Evolutionary conservation across 140 eudicot species (phyloP), one percentile per base, ranked within the genome.

Genomic region (Bidens hawaiensis): DNA sequence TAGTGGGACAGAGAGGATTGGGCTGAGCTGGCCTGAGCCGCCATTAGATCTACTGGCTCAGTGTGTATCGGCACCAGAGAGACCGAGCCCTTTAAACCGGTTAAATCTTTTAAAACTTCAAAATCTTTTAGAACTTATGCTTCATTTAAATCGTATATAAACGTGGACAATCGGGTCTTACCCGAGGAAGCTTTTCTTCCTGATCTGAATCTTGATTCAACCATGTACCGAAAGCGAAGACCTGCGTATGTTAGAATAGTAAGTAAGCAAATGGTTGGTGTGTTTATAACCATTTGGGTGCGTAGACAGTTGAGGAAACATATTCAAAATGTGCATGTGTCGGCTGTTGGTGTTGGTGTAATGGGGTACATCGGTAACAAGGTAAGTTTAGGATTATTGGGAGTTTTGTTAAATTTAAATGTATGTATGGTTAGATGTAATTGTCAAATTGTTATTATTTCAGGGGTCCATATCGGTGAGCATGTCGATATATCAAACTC

Each of bases 391-490:
- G 40, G 27, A 26, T 54, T n/a, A 26, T 6, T 13, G 13, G 60
- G 3, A 1, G 14, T 26, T 54, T 54, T 54, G 2, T n/a, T n/a
- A n/a, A 52, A 52, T n/a, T n/a, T n/a, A n/a, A n/a, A 54, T 6
- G 11, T 13, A 12, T 52, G 17, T 24, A 24, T 54, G 14, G 4
- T n/a, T 26, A 25, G 60, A 54, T 2, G 7, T 14, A 38, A n/a
- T 34, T 15, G 12, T 11, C 24, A n/a, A 12, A 1, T 28, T 16
- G 61, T 46, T 30, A 1, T 2, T 67, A 12, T 74, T 77, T 25
- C 81, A 91, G 99, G 99, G 99, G 64, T 82, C 96, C 27, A 75
- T 93, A 65, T 82, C 99, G 11, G 95, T 93, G 65, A 88, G 99
- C 79, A 93, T 93, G 99, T 87, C 96, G 9, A 73, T 93, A 75